phyloP scores from a whole-genome alignment of 345 rosid species.

The Erodium maritimum region DNA sequence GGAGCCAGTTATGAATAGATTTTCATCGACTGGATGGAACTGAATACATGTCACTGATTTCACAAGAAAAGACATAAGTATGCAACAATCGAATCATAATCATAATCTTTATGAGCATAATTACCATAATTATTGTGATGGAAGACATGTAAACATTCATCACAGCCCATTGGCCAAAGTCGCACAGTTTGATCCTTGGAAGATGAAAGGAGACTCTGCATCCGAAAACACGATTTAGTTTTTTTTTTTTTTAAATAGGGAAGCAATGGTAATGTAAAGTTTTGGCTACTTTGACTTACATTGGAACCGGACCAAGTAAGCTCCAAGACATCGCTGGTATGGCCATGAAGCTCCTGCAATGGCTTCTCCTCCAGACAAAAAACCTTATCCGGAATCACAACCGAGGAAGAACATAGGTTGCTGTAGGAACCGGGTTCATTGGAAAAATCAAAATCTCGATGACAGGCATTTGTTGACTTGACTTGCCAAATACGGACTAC shows the following conservation, averaged over 20 bases:
- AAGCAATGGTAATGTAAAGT: neutral
- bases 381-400: slow-evolving; percentile 50
- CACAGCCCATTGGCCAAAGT: slow-evolving; percentile 53
- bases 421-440: no score
- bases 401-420: slow-evolving; percentile 20
- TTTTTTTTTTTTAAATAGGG: no score
- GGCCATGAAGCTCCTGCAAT: slow-evolving; percentile 66
- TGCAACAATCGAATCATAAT: no score
- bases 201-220: slow-evolving; percentile 68
- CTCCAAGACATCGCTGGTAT: slow-evolving; percentile 55
- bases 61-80: slow-evolving; percentile 5
- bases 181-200: slow-evolving; percentile 75
- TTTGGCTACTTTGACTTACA: slow-evolving; percentile 29
- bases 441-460: slow-evolving; percentile 15
- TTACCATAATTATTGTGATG: slow-evolving; percentile 61
- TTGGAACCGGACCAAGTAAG: slow-evolving; percentile 78
- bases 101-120: no score
- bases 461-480: slow-evolving; percentile 26
- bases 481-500: slow-evolving; percentile 65
- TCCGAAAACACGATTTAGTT: slow-evolving; percentile 8
- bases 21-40: slow-evolving; percentile 60
- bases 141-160: slow-evolving; percentile 42
- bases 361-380: slow-evolving; percentile 59
- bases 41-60: slow-evolving; percentile 80
- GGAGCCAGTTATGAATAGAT: slow-evolving; percentile 72